Evolutionary conservation across 1,284 basidiomycete genomes (phyloP).

Genomic region (Apiotrichum gamsii): DNA sequence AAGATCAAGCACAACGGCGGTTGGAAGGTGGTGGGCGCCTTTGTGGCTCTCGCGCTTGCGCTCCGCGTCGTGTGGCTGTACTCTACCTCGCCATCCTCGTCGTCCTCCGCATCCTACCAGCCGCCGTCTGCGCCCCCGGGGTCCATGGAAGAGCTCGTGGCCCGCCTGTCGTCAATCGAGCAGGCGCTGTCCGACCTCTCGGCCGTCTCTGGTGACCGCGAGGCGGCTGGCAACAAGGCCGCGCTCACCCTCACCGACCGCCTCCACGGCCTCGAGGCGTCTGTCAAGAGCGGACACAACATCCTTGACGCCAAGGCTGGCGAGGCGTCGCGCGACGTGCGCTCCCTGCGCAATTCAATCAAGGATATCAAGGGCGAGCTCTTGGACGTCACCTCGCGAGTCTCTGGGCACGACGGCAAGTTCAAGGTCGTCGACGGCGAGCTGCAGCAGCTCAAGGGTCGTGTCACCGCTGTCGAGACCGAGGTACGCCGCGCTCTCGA

Average conservation of each 20-base stretch:
- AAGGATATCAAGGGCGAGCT: slow-evolving; percentile 4
- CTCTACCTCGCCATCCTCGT: background rate
- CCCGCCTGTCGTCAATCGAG: slow-evolving; percentile 53
- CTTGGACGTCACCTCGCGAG: background rate
- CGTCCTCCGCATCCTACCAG: slow-evolving; percentile 9
- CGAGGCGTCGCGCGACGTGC: slow-evolving; percentile 45
- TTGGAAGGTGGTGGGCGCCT: too few species aligned
- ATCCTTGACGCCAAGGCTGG: too few species aligned
- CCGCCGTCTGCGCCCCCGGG: slow-evolving; percentile 57
- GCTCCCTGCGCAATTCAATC: slow-evolving; percentile 54
- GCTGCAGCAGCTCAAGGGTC: slow-evolving; percentile 37
- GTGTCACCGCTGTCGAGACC: slow-evolving; percentile 61
- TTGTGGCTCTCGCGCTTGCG: slow-evolving; percentile 19
- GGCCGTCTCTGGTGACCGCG: slow-evolving; percentile 14
- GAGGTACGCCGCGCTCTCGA: slow-evolving; percentile 47
- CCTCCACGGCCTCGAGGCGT: background rate
- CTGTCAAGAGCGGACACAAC: too few species aligned
- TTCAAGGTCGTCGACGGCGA: slow-evolving; percentile 18
- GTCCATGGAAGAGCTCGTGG: slow-evolving; percentile 63
- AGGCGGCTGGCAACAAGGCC: background rate
- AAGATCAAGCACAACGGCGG: too few species aligned
- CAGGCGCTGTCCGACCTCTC: slow-evolving; percentile 36
- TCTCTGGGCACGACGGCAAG: background rate
- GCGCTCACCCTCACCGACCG: background rate
- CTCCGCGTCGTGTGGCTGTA: slow-evolving; percentile 8